Percentiles rank a stretch among this genome's conserved stretches.
Conservation (phyloP, 352 stramenopile species). For the Globisporangium spinosum region DNA sequence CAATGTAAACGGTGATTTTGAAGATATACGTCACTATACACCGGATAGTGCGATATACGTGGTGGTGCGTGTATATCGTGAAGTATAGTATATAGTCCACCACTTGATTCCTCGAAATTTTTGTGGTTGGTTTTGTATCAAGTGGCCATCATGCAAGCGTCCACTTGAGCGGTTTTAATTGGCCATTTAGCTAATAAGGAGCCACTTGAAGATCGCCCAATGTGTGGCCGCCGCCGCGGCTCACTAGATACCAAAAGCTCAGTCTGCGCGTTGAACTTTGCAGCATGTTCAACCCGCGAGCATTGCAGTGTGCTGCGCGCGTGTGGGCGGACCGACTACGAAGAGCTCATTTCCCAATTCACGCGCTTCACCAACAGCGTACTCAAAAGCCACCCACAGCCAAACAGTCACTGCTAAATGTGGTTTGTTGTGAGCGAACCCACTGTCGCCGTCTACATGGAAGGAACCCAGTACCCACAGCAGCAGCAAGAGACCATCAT, state of each 20-base stretch:
- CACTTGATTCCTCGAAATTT: conserved; percentile 22
- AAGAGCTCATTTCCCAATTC: conserved; percentile 2
- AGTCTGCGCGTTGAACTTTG: conserved; percentile 9
- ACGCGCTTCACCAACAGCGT: conserved; percentile 1
- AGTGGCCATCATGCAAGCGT: conserved; percentile 3
- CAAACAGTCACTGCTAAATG: neutral
- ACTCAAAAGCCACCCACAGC: neutral
- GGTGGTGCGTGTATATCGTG: neutral
- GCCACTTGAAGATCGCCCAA: conserved; percentile 1
- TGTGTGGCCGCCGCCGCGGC: conserved; percentile 22
- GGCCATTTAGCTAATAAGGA: conserved; percentile 3
- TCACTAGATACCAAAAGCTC: conserved; percentile 14
- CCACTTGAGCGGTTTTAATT: neutral
- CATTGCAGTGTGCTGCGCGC: neutral
- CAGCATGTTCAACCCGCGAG: conserved; percentile 2
- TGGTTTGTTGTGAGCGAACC: conserved; percentile 6
- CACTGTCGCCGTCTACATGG: conserved; percentile 6
- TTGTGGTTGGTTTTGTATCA: conserved; percentile 8
- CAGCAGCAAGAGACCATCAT: neutral
- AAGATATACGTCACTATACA: neutral
- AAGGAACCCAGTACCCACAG: conserved; percentile 4
- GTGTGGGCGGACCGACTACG: neutral
- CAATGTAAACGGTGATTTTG: neutral
- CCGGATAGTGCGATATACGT: neutral
- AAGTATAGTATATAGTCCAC: neutral